These are phyloP conservation scores for Cyclotella baltica DNA, from an alignment of 108 stramenopile species.

Conservation along the genomic window DNA sequence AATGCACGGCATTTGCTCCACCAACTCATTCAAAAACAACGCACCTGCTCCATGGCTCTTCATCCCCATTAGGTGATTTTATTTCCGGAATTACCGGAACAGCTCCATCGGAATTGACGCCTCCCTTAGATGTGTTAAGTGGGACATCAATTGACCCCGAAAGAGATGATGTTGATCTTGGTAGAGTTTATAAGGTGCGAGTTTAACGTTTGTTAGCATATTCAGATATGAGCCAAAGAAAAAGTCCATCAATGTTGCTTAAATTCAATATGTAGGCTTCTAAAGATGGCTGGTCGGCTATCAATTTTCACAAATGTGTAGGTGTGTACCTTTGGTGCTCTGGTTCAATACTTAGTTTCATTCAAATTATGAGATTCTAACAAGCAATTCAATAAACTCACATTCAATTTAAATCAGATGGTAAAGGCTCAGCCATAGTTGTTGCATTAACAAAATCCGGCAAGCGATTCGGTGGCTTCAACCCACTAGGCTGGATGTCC, in stretches of 20 bases:
- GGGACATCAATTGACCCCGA: constrained; percentile 55
- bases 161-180: constrained; percentile 46
- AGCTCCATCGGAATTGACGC: constrained; percentile 39
- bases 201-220: not conserved
- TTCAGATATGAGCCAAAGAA: not conserved
- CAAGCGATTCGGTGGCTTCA: constrained; percentile 76
- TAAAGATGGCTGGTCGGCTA: constrained; percentile 81
- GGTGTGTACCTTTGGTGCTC: constrained; percentile 9
- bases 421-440: constrained; percentile 75
- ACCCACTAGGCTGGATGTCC: constrained; percentile 78
- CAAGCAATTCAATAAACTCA: not conserved
- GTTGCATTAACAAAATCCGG: constrained; percentile 61
- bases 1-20: not conserved
- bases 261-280: constrained; percentile 57
- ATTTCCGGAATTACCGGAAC: constrained; percentile 42
- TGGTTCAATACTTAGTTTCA: not conserved
- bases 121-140: constrained; percentile 33
- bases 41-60: not conserved
- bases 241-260: not conserved
- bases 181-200: constrained; percentile 46
- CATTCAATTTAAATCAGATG: constrained; percentile 30
- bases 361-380: too few species aligned
- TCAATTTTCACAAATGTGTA: constrained; percentile 73
- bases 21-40: not conserved
- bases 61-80: constrained; percentile 41